A percentile compares a stretch with the other conserved stretches of the same genome.
Evolutionary conservation across 306 rosid species (phyloP).

Genomic region (Malus sieversii): DNA sequence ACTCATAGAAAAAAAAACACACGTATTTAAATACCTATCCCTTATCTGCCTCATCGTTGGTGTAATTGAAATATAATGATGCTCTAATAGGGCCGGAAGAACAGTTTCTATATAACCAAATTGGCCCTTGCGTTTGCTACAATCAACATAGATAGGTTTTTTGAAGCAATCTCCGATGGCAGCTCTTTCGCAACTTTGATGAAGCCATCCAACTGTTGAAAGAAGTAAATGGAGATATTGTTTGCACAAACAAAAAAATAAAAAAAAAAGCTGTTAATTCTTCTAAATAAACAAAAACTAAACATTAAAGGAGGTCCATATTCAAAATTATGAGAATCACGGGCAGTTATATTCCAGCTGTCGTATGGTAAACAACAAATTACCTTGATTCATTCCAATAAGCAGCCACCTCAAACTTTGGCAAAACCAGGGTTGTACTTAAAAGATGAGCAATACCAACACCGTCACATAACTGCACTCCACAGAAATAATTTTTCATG

Average conservation of each 20-base stretch:
- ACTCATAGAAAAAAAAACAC: not conserved
- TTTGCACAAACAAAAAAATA: not conserved
- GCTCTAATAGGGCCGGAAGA: conserved; percentile 66
- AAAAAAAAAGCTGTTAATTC: not conserved
- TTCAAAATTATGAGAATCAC: not conserved
- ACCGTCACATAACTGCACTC: conserved; percentile 84
- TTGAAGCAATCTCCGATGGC: conserved; percentile 56
- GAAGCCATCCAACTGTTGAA: conserved; percentile 60
- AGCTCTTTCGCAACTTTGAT: conserved; percentile 63
- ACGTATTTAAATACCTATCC: conserved; percentile 53
- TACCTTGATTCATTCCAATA: conserved; percentile 95
- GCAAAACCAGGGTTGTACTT: conserved; percentile 81
- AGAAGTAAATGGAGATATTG: conserved; percentile 34
- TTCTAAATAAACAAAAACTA: not conserved
- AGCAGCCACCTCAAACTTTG: conserved; percentile 90
- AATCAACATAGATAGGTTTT: conserved; percentile 67
- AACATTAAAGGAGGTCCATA: not conserved
- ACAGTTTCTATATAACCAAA: conserved; percentile 83
- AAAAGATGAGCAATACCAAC: conserved; percentile 79
- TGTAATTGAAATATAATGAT: conserved; percentile 71
- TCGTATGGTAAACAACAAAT: not conserved
- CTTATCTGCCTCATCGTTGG: conserved; percentile 95
- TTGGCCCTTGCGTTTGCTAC: conserved; percentile 91
- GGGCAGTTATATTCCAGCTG: not conserved
- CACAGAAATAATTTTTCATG: conserved; percentile 4